Base-by-base conservation (phyloP, 139 green algal species). In the Picochlorum sp. region DNA sequence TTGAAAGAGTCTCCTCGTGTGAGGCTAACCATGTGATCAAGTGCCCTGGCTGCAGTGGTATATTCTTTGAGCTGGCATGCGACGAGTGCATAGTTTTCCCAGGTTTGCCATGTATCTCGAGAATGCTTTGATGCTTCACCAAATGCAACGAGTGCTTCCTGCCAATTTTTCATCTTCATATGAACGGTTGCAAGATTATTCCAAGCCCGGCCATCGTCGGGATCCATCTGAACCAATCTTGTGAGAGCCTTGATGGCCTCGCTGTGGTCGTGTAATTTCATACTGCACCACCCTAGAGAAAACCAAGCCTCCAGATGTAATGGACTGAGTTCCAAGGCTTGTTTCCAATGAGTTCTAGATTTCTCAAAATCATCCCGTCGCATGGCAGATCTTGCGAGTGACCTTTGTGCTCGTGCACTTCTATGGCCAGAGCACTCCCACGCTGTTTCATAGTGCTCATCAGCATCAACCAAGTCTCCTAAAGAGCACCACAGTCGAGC, bases 151-250 rank as follows among this genome's bases (percentile, higher is more conserved):
- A 70, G 80, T 21, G 71, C 76, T 51, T 71, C 54, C 4, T 18
- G 23, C 63, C 63, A 72, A 45, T 50, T 60, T 10, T 70, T 57
- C 31, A 77, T 52, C 57, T 83, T 69, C 77, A 92, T 69, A 72
- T 88, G 89, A 38, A 97, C 72, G 10, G 88, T 89, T 2, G 85
- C 91, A 30, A 97, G 62, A 78, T 98, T 98, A 84, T 94, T 95
- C 91, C 91, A 98, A 0, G 88, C 86, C 64, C 95, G 86, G 2
- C 81, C 91, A 62, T 95, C 82, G 34, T 95, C 86, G 11, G 85
- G 81, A 54, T 94, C 83, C 38, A 90, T 74, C 66, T 95, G 88
- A 9, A 30, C 64, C 57, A 50, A 49, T 26, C 88, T 77, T 1
- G 83, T 90, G 71, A 92, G 95, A 3, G 87, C 85, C 64, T 4